Base-by-base conservation (phyloP, 2,329 filamentous ascomycete species). In the Diaporthe velutina region DNA sequence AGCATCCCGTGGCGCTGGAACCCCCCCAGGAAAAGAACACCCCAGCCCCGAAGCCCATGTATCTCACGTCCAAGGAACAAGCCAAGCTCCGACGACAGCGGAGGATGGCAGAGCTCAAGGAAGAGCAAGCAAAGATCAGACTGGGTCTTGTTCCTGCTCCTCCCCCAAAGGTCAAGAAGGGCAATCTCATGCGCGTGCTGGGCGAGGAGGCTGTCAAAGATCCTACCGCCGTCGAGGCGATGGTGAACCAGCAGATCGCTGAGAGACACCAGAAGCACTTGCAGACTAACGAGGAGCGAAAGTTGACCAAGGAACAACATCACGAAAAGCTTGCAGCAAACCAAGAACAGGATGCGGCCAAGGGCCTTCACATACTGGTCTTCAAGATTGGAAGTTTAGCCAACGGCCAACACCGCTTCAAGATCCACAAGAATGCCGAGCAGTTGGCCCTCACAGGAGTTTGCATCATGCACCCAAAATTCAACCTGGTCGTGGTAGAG, bases 181-280 rank as follows among this genome's bases (percentile, higher is more conserved):
- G 93, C 74, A 99, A 99, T 83, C 90, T 99, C 81, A 99, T 99
- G 97, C 93, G 96, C 74, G 97, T 99, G 40, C 89, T 98, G 73
- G 97, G 97, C 77, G 95, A 98, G 82, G 93, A 95, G 84, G 90
- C 90, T 25, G 96, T 99, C 78, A 97, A 98, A 81, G 97, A 99
- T 84, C 97, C 97, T 9, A 99, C 97, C 0, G 97, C 97, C 5
- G 97, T 99, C 60, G 97, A 99, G 85, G 95, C 95, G 68, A 92
- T 95, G 33, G 97, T 99, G 70, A 98, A 97, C 83, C 90, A 93
- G 71, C 95, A 99, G 83, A 98, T 99, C 78, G 93, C 93, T 38
- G 95, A 97, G 77, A 94, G 97, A 55, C 92, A 93, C 74, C 89
- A 94, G 75, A 90, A 93, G 78, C 97, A 99, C 83, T 87, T 96